Percentiles rank a stretch among this genome's conserved stretches.
Conservation (phyloP, 2,329 filamentous ascomycete species). For the Dactylellina haptotyla region DNA sequence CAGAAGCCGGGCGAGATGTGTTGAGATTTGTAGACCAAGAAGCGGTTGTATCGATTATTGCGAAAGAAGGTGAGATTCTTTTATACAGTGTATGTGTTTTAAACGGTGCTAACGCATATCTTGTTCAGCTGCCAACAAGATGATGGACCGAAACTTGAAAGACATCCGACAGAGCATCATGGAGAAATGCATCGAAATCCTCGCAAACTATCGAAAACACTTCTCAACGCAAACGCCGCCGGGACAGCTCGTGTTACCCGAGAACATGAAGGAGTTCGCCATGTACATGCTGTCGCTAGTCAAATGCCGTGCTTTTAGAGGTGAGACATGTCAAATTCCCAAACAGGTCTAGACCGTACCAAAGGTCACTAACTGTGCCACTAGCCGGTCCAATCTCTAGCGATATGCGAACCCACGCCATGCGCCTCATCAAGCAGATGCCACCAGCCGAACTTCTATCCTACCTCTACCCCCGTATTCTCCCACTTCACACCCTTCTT, state of each 20-base stretch:
- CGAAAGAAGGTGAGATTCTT: conserved; percentile 74
- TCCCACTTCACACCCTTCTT: conserved; percentile 87
- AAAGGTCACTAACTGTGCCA: conserved; percentile 2
- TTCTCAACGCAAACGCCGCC: conserved; percentile 87
- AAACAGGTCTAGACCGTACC: background rate
- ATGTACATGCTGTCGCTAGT: conserved; percentile 94
- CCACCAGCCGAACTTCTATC: conserved; percentile 84
- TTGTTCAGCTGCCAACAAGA: conserved; percentile 76
- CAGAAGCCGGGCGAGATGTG: conserved; percentile 80
- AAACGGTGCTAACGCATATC: conserved; percentile 56
- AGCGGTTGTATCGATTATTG: conserved; percentile 85
- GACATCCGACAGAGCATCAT: conserved; percentile 84
- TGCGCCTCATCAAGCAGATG: conserved; percentile 89
- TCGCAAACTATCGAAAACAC: conserved; percentile 91
- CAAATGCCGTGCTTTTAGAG: conserved; percentile 92
- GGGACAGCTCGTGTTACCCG: conserved; percentile 91
- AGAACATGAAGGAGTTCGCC: conserved; percentile 93
- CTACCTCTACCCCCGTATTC: conserved; percentile 94
- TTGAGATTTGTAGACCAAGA: conserved; percentile 98
- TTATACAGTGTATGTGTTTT: background rate
- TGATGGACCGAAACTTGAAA: conserved; percentile 79
- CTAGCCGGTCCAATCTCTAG: conserved; percentile 84
- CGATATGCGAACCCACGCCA: conserved; percentile 88
- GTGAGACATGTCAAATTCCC: conserved; percentile 58
- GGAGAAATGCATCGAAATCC: conserved; percentile 91